A percentile compares a stretch with the other conserved stretches of the same genome.
These are phyloP conservation scores for Actinomucor elegans DNA, from an alignment of 371 early-diverging fungal species.

Conservation along the genomic window DNA sequence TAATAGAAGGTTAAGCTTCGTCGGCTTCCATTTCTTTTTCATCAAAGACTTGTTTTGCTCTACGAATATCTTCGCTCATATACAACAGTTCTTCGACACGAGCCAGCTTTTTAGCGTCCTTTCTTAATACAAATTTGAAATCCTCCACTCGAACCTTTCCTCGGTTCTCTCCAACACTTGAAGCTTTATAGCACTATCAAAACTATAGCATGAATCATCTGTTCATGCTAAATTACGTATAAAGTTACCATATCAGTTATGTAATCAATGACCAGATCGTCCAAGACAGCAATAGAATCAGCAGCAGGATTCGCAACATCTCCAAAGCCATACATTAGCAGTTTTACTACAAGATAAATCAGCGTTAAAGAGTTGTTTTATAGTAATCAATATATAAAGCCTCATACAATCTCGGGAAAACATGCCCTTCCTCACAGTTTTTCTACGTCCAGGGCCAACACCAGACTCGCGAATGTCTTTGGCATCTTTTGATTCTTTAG, in stretches of 20 bases:
- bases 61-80: constrained; percentile 93
- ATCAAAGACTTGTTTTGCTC: constrained; percentile 76
- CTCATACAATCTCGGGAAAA: constrained; percentile 54
- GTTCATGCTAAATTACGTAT: background rate
- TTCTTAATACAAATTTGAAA: constrained; percentile 88
- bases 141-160: constrained; percentile 91
- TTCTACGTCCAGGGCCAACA: constrained; percentile 49
- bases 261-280: constrained; percentile 92
- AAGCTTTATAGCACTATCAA: constrained; percentile 73
- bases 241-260: constrained; percentile 79
- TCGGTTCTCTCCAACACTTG: constrained; percentile 59
- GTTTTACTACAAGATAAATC: constrained; percentile 54
- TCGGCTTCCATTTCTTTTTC: constrained; percentile 55
- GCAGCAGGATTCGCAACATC: constrained; percentile 91
- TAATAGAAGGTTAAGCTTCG: constrained; percentile 28
- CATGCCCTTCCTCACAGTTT: constrained; percentile 53
- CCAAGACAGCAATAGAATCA: constrained; percentile 93
- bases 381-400: background rate
- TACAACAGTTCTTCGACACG: constrained; percentile 95
- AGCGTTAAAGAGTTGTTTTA: too few species aligned
- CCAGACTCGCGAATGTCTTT: constrained; percentile 38
- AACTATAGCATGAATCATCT: background rate
- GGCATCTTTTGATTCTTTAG: constrained; percentile 13
- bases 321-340: constrained; percentile 98
- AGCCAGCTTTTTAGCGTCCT: constrained; percentile 95